phyloP scores from a whole-genome alignment of 345 rosid species.

The Dipteronia dyeriana region DNA sequence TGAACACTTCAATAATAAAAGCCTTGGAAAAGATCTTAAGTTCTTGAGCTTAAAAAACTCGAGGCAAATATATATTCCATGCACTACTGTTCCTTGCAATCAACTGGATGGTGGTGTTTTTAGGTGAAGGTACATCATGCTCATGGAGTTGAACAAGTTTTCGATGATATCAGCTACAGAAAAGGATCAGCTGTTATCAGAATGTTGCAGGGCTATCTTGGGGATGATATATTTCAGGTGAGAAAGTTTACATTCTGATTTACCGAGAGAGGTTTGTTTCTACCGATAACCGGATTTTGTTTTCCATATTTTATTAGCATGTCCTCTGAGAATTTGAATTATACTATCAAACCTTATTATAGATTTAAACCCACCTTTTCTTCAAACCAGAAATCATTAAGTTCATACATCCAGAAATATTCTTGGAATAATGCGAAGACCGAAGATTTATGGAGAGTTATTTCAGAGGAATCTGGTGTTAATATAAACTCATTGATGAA shows the following conservation, averaged over 20 bases:
- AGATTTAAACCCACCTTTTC: background rate
- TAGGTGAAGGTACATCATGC: constrained; percentile 40
- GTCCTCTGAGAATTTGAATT: background rate
- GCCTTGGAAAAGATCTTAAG: too few relatives aligned
- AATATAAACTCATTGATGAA: constrained; percentile 36
- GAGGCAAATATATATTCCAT: background rate
- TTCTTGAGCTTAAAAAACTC: too few relatives aligned
- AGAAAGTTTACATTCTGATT: background rate
- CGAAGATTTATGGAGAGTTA: constrained; percentile 31
- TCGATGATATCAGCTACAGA: constrained; percentile 40
- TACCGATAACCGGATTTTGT: too few relatives aligned
- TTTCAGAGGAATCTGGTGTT: constrained; percentile 37
- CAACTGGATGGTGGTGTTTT: background rate
- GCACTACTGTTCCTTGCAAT: background rate
- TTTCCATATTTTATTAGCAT: too few relatives aligned
- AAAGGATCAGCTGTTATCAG: constrained; percentile 47
- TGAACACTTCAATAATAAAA: too few relatives aligned
- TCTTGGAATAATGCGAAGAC: too few relatives aligned
- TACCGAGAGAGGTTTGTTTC: too few relatives aligned
- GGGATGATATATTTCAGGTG: constrained; percentile 42
- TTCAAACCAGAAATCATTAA: constrained; percentile 31
- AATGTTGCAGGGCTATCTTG: constrained; percentile 46
- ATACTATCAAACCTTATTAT: background rate
- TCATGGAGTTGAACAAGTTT: constrained; percentile 31
- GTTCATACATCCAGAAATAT: background rate